Conservation (phyloP, 371 early-diverging fungal species). For the Lichtheimia ramosa region DNA sequence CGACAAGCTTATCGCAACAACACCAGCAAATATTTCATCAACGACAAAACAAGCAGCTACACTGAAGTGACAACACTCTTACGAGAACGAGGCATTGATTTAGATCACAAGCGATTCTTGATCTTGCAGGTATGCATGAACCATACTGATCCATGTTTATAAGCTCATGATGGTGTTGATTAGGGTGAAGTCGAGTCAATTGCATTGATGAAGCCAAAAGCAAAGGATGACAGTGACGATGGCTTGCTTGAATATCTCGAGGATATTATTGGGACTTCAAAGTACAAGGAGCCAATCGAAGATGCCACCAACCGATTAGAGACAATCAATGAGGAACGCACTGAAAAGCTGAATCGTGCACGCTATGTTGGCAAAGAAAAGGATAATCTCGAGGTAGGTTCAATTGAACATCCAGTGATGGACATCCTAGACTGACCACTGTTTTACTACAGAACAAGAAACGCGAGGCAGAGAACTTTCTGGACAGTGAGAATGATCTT, state of each 20-base stretch:
- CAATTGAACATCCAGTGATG: neutral
- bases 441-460: conserved; percentile 62
- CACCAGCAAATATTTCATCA: conserved; percentile 79
- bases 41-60: conserved; percentile 72
- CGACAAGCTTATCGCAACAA: conserved; percentile 79
- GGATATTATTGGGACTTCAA: conserved; percentile 98
- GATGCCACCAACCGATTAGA: conserved; percentile 69
- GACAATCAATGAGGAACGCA: conserved; percentile 71
- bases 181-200: conserved; percentile 99
- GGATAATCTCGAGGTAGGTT: conserved; percentile 65
- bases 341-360: conserved; percentile 83
- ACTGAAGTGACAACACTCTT: conserved; percentile 89
- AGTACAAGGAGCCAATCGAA: conserved; percentile 91
- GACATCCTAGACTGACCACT: neutral
- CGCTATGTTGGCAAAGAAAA: conserved; percentile 86
- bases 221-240: conserved; percentile 88
- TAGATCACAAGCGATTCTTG: conserved; percentile 99
- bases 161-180: neutral
- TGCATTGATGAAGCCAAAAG: conserved; percentile 98
- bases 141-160: neutral
- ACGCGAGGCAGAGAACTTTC: conserved; percentile 79
- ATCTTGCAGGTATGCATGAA: conserved; percentile 80
- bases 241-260: conserved; percentile 99
- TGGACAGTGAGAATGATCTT: conserved; percentile 81
- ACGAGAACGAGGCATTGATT: conserved; percentile 90